phyloP scores from a whole-genome alignment of 2,329 filamentous ascomycete species.

The Beauveria caledonica region DNA sequence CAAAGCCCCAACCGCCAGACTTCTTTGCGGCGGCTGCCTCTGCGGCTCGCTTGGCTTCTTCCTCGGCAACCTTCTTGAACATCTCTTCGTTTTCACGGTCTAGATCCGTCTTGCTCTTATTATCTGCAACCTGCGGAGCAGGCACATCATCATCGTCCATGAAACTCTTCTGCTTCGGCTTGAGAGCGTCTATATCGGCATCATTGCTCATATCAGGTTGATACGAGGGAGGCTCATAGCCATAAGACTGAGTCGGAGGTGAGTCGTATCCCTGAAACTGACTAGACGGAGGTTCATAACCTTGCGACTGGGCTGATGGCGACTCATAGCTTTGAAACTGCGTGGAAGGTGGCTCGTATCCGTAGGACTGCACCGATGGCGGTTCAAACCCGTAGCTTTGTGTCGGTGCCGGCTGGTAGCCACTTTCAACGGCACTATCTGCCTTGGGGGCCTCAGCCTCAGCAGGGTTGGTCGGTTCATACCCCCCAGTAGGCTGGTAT shows the following conservation, averaged over 20 bases:
- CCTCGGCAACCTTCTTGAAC: slow-evolving; percentile 75
- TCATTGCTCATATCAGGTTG: slow-evolving; percentile 40
- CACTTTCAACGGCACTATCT: slow-evolving; percentile 13
- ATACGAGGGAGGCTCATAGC: slow-evolving; percentile 50
- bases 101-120: slow-evolving; percentile 58
- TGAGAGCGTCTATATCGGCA: slow-evolving; percentile 41
- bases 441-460: slow-evolving; percentile 14
- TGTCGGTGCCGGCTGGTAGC: slow-evolving; percentile 1
- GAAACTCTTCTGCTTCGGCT: slow-evolving; percentile 65
- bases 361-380: background rate
- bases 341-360: slow-evolving; percentile 2
- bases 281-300: slow-evolving; percentile 6
- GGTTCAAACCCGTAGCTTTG: slow-evolving; percentile 3
- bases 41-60: slow-evolving; percentile 57
- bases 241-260: slow-evolving; percentile 52
- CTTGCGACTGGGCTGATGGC: background rate
- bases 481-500: slow-evolving; percentile 38
- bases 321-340: background rate
- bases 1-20: slow-evolving; percentile 62
- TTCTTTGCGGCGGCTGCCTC: slow-evolving; percentile 43
- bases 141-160: slow-evolving; percentile 74
- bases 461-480: slow-evolving; percentile 34
- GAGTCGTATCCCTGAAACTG: slow-evolving; percentile 45
- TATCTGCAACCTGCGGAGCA: slow-evolving; percentile 33
- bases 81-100: slow-evolving; percentile 78